These are phyloP conservation scores for Hypoxylon rickii DNA, from an alignment of 495 filamentous ascomycete species.

Conservation along the genomic window DNA sequence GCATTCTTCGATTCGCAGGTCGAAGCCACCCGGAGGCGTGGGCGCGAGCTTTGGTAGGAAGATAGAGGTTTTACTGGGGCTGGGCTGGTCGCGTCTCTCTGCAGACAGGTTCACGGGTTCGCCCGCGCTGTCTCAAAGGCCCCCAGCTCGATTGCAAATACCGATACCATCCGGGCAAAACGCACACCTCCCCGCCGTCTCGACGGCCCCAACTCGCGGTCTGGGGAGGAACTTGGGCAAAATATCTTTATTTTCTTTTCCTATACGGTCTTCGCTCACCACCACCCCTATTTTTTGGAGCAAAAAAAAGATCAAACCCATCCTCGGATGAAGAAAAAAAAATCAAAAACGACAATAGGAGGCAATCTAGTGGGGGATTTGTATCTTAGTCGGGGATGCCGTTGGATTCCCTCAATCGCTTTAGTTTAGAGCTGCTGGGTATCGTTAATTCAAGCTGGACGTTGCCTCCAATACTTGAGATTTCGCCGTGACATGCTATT, in stretches of 20 bases:
- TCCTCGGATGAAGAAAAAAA: constrained; percentile 27
- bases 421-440: constrained; percentile 28
- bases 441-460: constrained; percentile 39
- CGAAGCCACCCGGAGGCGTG: constrained; percentile 37
- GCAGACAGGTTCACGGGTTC: constrained; percentile 42
- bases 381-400: constrained; percentile 23
- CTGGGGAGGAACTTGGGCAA: constrained; percentile 13
- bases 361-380: constrained; percentile 34
- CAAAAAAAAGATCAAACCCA: neutral
- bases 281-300: too few species aligned
- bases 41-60: constrained; percentile 34
- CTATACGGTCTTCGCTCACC: neutral
- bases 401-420: constrained; percentile 26
- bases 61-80: constrained; percentile 33
- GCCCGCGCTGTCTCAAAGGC: constrained; percentile 46
- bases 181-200: constrained; percentile 4
- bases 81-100: constrained; percentile 55
- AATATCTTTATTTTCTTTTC: neutral
- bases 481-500: neutral
- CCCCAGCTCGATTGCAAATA: constrained; percentile 39
- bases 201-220: constrained; percentile 16
- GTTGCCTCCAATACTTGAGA: constrained; percentile 23
- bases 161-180: constrained; percentile 23
- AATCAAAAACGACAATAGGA: constrained; percentile 26
- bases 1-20: constrained; percentile 26